Conservation (phyloP, 305 asterid species). For the Solanum hybrid region DNA sequence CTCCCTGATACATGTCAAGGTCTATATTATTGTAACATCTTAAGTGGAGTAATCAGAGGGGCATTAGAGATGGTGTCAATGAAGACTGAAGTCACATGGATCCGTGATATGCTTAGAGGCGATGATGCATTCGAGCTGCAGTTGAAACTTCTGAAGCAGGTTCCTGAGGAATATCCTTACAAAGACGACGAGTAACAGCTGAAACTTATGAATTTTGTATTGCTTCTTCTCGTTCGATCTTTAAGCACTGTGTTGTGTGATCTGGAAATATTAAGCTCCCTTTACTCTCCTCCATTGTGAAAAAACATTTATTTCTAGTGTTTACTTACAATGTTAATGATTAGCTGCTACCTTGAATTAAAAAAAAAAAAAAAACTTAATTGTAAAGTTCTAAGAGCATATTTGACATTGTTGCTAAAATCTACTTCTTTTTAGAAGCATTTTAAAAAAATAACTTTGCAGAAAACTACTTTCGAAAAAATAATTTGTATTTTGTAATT, state of each 20-base stretch:
- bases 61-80: slow-evolving; percentile 68
- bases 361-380: no score
- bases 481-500: no score
- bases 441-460: no score
- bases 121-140: slow-evolving; percentile 93
- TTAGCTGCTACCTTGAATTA: background rate
- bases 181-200: slow-evolving; percentile 76
- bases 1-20: slow-evolving; percentile 98
- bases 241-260: background rate
- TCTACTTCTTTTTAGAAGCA: no score
- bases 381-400: no score
- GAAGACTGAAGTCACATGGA: slow-evolving; percentile 96
- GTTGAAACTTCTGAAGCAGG: slow-evolving; percentile 88
- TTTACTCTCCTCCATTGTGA: background rate
- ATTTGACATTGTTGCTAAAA: no score
- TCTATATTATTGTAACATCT: slow-evolving; percentile 78
- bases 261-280: background rate
- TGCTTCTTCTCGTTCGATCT: background rate
- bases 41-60: slow-evolving; percentile 62
- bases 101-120: slow-evolving; percentile 97
- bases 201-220: background rate
- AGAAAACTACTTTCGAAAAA: no score
- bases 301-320: background rate
- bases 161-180: slow-evolving; percentile 96
- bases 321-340: background rate